Evolutionary conservation across 129 eudicot genomes (phyloP).

Genomic region (Silybum marianum): DNA sequence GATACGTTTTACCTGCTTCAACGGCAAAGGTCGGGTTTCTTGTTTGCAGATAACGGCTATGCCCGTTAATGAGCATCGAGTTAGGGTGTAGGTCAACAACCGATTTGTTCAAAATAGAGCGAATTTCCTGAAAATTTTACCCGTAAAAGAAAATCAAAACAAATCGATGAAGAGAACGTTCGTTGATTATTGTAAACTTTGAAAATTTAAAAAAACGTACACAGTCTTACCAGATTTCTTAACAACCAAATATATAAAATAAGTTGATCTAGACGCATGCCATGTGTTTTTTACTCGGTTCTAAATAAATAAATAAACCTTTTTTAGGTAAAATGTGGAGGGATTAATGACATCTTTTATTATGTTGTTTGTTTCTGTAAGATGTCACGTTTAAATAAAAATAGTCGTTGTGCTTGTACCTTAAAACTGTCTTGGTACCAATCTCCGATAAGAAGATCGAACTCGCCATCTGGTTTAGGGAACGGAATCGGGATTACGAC

Average conservation of each 20-base stretch:
- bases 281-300: background rate
- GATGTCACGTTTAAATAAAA: background rate
- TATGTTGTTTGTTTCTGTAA: background rate
- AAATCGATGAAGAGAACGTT: background rate
- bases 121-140: conserved; percentile 30
- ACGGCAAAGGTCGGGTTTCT: conserved; percentile 29
- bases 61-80: conserved; percentile 57
- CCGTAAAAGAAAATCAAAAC: background rate
- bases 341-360: background rate
- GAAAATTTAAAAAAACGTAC: too few relatives aligned
- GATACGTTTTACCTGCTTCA: conserved; percentile 49
- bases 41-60: conserved; percentile 40
- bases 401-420: conserved; percentile 36
- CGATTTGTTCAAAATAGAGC: conserved; percentile 28
- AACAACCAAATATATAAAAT: background rate
- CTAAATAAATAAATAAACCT: background rate
- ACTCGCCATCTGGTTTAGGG: conserved; percentile 44
- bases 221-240: background rate
- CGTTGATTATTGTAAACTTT: background rate
- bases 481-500: conserved; percentile 38
- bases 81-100: conserved; percentile 25
- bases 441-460: conserved; percentile 62
- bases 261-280: background rate
- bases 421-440: conserved; percentile 50
- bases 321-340: background rate